These are phyloP conservation scores for Hygrophorus pudorinus DNA, from an alignment of 768 basidiomycete species.

Conservation along the genomic window DNA sequence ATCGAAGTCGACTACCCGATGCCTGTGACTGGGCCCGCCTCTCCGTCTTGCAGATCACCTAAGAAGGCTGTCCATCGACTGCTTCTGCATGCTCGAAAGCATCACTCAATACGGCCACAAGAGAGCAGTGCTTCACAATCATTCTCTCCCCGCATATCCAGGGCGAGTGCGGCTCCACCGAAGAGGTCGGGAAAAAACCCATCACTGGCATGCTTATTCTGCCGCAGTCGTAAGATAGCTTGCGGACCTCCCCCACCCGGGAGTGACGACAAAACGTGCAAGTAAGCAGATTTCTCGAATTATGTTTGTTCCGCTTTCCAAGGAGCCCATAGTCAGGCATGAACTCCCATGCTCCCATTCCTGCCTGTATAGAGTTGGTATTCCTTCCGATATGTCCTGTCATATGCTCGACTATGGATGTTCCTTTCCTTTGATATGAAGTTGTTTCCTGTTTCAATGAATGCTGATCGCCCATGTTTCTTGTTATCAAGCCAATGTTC, in stretches of 20 bases:
- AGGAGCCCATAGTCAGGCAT: too few relatives aligned
- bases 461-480: conserved; percentile 1
- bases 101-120: too few relatives aligned
- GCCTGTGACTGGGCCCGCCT: not conserved
- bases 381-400: not conserved
- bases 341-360: too few relatives aligned
- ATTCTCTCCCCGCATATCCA: too few relatives aligned
- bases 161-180: too few relatives aligned
- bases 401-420: too few relatives aligned
- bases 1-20: not conserved
- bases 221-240: conserved; percentile 59
- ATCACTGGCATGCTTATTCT: conserved; percentile 54
- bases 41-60: not conserved
- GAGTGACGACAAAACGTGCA: conserved; percentile 51
- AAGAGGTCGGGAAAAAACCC: conserved; percentile 36
- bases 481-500: conserved; percentile 51
- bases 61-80: too few relatives aligned
- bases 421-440: too few relatives aligned
- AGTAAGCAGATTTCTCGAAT: conserved; percentile 46
- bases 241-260: conserved; percentile 50
- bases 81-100: too few relatives aligned
- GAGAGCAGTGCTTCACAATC: too few relatives aligned
- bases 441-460: too few relatives aligned
- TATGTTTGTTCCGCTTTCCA: conserved; percentile 6
- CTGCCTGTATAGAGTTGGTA: too few relatives aligned